Conservation (phyloP, 768 basidiomycete species). For the Xerocomellus chrysenteron region DNA sequence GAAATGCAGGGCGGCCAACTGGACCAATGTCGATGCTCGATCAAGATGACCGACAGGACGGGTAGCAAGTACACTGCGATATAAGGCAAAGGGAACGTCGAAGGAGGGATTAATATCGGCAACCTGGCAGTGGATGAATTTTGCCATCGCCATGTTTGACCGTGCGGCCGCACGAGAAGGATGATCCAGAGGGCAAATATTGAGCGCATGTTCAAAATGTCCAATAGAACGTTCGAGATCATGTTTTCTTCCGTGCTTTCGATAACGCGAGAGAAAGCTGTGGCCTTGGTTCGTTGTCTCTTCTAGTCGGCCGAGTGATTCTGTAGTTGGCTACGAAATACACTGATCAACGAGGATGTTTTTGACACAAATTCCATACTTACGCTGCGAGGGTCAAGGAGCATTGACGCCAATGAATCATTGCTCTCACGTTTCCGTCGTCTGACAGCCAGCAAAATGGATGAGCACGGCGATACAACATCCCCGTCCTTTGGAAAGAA, state of each 20-base stretch:
- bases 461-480: background rate
- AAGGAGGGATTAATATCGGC: background rate
- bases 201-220: background rate
- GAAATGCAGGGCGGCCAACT: background rate
- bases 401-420: background rate
- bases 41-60: constrained; percentile 6
- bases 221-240: background rate
- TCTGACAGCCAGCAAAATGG: background rate
- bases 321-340: background rate
- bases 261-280: background rate
- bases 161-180: constrained; percentile 4
- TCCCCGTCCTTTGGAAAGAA: background rate
- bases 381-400: background rate
- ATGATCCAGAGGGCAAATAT: background rate
- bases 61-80: background rate
- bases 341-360: too few species aligned
- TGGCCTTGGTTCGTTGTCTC: background rate
- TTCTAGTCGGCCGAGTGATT: background rate
- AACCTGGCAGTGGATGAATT: background rate
- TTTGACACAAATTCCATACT: background rate
- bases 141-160: constrained; percentile 1
- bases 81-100: background rate
- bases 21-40: background rate
- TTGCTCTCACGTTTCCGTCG: background rate
- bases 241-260: background rate